A percentile compares a stretch with the other conserved stretches of the same genome.
These are phyloP conservation scores for Gastrolobium bilobum DNA, from an alignment of 306 rosid genomes.

Conservation along the genomic window DNA sequence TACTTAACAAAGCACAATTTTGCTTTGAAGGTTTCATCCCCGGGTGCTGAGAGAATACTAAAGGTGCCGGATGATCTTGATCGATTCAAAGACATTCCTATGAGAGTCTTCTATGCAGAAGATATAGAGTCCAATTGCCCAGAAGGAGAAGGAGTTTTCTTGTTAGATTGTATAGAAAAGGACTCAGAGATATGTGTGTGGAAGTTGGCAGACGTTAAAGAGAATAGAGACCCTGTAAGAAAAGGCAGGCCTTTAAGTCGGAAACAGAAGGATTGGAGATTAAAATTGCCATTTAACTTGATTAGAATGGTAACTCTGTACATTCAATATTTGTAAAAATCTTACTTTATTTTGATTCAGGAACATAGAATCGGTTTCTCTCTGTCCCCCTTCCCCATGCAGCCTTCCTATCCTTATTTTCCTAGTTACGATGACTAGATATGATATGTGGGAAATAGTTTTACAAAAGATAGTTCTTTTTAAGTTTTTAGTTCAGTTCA, in stretches of 20 bases:
- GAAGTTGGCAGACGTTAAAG: constrained; percentile 90
- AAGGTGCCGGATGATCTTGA: constrained; percentile 80
- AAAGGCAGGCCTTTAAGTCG: constrained; percentile 89
- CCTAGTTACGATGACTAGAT: background rate
- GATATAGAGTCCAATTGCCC: constrained; percentile 56
- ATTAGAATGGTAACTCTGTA: constrained; percentile 78
- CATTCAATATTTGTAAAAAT: constrained; percentile 60
- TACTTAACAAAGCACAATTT: constrained; percentile 41
- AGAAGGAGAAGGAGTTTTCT: constrained; percentile 69
- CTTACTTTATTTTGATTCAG: constrained; percentile 21
- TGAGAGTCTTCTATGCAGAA: constrained; percentile 73
- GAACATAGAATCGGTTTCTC: constrained; percentile 37
- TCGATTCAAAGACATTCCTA: constrained; percentile 83
- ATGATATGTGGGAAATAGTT: constrained; percentile 32
- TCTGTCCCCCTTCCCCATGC: background rate
- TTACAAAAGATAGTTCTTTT: constrained; percentile 34
- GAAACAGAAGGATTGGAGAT: constrained; percentile 90
- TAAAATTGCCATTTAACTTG: constrained; percentile 70
- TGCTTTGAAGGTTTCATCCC: constrained; percentile 81
- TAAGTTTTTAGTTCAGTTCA: background rate
- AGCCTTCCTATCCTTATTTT: constrained; percentile 18
- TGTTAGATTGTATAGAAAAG: constrained; percentile 69
- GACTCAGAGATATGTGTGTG: constrained; percentile 77
- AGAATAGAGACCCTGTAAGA: constrained; percentile 74
- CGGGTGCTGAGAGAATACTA: constrained; percentile 89